Conservation (phyloP, 495 filamentous ascomycete species). For the Penicillium roqueforti region DNA sequence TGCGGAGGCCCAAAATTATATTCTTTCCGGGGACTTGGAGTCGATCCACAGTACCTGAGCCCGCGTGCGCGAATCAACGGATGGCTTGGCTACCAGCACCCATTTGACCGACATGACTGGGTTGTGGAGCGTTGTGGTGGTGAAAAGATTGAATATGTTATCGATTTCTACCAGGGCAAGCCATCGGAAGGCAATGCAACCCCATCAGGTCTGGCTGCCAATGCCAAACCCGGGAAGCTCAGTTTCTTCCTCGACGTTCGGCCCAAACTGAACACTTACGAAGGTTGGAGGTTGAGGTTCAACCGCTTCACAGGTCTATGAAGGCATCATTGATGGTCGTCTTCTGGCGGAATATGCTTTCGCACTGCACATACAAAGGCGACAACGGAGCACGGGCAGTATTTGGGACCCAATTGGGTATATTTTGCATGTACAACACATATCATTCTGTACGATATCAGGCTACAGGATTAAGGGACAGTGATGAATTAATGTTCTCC, state of each 20-base stretch:
- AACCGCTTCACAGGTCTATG: slow-evolving; percentile 57
- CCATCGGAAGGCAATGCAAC: slow-evolving; percentile 20
- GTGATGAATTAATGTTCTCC: slow-evolving; percentile 22
- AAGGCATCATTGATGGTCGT: slow-evolving; percentile 1
- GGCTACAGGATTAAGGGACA: slow-evolving; percentile 12
- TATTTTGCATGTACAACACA: slow-evolving; percentile 42
- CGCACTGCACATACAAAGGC: slow-evolving; percentile 25
- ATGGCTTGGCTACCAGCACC: slow-evolving; percentile 77
- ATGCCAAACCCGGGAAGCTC: slow-evolving; percentile 55
- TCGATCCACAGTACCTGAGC: slow-evolving; percentile 63
- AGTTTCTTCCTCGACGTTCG: slow-evolving; percentile 94
- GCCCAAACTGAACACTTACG: slow-evolving; percentile 88
- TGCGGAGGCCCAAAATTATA: slow-evolving; percentile 81
- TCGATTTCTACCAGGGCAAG: slow-evolving; percentile 93
- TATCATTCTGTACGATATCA: slow-evolving; percentile 38
- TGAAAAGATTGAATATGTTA: slow-evolving; percentile 86
- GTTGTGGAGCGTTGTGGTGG: slow-evolving; percentile 85
- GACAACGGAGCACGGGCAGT: slow-evolving; percentile 28
- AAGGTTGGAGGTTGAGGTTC: slow-evolving; percentile 83
- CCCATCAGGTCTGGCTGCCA: slow-evolving; percentile 32
- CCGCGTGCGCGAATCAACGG: slow-evolving; percentile 79
- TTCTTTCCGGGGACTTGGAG: slow-evolving; percentile 68
- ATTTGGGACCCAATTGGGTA: slow-evolving; percentile 23
- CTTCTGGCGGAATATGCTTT: slow-evolving; percentile 2
- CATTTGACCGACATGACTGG: slow-evolving; percentile 98